Conservation (phyloP, 148 eudicot species). For the Spergularia marina region DNA sequence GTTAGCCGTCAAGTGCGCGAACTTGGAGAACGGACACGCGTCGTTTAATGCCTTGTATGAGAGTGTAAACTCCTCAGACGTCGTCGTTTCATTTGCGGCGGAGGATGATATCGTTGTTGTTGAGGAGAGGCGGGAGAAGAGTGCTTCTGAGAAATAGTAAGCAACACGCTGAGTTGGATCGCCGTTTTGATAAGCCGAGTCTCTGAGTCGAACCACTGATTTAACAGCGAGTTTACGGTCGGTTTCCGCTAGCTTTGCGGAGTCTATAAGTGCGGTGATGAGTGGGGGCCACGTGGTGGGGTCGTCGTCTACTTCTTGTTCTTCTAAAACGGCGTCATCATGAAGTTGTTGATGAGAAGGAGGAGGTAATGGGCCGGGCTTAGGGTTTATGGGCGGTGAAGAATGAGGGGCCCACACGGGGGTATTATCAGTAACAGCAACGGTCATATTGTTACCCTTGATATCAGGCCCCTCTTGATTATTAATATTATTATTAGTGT, state of each 20-base stretch:
- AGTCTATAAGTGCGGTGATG: slow-evolving; percentile 46
- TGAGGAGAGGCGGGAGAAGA: slow-evolving; percentile 36
- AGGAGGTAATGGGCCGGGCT: not conserved
- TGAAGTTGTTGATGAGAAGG: not conserved
- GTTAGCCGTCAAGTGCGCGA: slow-evolving; percentile 86
- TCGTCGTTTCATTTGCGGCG: slow-evolving; percentile 27
- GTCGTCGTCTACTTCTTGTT: not conserved
- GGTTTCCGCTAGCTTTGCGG: slow-evolving; percentile 44
- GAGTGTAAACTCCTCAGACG: slow-evolving; percentile 58
- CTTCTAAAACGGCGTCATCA: slow-evolving; percentile 19
- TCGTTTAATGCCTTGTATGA: slow-evolving; percentile 82
- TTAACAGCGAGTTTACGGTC: slow-evolving; percentile 47
- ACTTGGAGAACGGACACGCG: slow-evolving; percentile 80
- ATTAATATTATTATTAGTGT: not conserved
- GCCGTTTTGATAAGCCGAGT: slow-evolving; percentile 44
- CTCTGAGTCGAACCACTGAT: slow-evolving; percentile 40
- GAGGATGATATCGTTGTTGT: slow-evolving; percentile 4
- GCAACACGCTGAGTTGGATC: slow-evolving; percentile 63
- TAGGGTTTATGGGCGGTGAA: slow-evolving; percentile 10
- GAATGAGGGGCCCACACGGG: slow-evolving; percentile 35
- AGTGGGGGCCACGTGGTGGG: slow-evolving; percentile 35
- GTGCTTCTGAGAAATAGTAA: slow-evolving; percentile 63
- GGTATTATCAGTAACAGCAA: slow-evolving; percentile 8
- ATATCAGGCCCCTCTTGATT: no score
- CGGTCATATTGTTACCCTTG: slow-evolving; percentile 18